Conservation (phyloP, 257 asterid species). For the Capsicum rhomboideum region DNA sequence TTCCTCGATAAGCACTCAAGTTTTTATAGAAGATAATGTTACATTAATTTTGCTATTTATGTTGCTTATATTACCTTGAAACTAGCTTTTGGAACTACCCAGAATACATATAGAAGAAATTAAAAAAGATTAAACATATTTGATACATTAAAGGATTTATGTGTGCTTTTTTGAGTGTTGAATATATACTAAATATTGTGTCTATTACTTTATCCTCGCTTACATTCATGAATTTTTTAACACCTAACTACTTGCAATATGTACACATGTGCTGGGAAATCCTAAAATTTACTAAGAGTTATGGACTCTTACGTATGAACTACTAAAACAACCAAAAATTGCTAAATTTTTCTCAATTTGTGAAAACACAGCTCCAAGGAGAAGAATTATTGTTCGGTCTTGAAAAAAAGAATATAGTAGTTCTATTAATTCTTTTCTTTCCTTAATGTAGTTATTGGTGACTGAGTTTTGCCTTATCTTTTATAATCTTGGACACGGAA, state of each 20-base stretch:
- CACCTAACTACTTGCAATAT: not conserved
- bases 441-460: slow-evolving; percentile 53
- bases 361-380: not conserved
- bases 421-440: not conserved
- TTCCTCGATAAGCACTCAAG: not conserved
- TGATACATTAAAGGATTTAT: not conserved
- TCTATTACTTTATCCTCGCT: not conserved
- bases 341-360: not conserved
- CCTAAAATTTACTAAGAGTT: not conserved
- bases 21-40: not conserved
- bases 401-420: not conserved
- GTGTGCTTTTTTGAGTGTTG: not conserved
- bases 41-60: not conserved
- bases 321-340: not conserved
- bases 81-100: not conserved
- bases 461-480: slow-evolving; percentile 77
- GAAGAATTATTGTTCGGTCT: not conserved
- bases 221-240: not conserved
- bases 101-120: not conserved
- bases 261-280: no score
- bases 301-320: not conserved
- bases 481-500: slow-evolving; percentile 86
- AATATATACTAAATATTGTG: not conserved
- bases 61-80: not conserved
- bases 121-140: not conserved